Conservation (phyloP, 2,329 filamentous ascomycete species). For the Verticillium tricorpus region DNA sequence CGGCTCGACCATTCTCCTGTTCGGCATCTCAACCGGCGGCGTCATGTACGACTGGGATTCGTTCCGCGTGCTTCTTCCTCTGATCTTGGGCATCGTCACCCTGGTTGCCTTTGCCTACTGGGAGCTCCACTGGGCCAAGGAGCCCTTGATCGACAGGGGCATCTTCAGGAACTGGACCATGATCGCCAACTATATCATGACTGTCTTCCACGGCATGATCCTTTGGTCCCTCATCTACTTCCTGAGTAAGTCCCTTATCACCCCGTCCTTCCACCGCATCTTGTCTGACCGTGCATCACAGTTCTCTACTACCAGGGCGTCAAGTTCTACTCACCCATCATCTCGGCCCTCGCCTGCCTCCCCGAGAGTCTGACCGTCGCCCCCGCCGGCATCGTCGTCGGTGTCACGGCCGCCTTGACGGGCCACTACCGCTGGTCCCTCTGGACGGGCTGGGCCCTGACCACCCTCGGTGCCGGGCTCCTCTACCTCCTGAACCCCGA, state of each 20-base stretch:
- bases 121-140: slow-evolving; percentile 43
- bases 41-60: slow-evolving; percentile 61
- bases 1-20: slow-evolving; percentile 53
- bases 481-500: slow-evolving; percentile 41
- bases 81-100: slow-evolving; percentile 49
- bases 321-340: slow-evolving; percentile 47
- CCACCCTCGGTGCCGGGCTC: slow-evolving; percentile 53
- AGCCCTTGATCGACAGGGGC: slow-evolving; percentile 42
- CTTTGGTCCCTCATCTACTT: slow-evolving; percentile 53
- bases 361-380: slow-evolving; percentile 61
- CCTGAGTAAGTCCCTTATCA: slow-evolving; percentile 28
- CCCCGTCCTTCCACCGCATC: slow-evolving; percentile 2
- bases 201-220: slow-evolving; percentile 53
- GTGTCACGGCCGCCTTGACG: slow-evolving; percentile 47
- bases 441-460: slow-evolving; percentile 57
- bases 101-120: slow-evolving; percentile 49
- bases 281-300: slow-evolving; percentile 9
- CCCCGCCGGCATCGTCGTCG: slow-evolving; percentile 52
- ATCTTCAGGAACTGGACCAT: slow-evolving; percentile 46
- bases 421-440: slow-evolving; percentile 58
- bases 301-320: slow-evolving; percentile 45
- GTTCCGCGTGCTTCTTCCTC: slow-evolving; percentile 57
- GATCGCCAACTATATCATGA: slow-evolving; percentile 43
- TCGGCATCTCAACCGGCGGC: slow-evolving; percentile 61
- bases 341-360: slow-evolving; percentile 51